These are phyloP conservation scores for Patellifolia procumbens DNA, from an alignment of 179 eudicot genomes.

Conservation along the genomic window DNA sequence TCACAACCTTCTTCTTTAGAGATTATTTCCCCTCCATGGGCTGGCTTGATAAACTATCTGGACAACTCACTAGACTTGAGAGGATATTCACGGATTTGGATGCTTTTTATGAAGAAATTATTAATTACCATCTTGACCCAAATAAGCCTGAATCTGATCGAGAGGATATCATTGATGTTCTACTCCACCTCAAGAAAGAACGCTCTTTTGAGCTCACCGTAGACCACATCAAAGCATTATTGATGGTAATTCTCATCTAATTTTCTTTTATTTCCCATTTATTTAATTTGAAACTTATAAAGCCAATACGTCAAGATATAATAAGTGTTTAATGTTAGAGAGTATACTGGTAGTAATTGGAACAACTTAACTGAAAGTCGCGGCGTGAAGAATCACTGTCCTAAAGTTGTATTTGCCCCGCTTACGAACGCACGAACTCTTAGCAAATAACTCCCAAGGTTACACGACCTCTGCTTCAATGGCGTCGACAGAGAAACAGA, in stretches of 20 bases:
- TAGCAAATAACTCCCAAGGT: too few species aligned
- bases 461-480: too few species aligned
- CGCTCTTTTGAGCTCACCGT: conserved; percentile 8
- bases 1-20: conserved; percentile 6
- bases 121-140: conserved; percentile 15
- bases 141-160: neutral
- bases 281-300: too few species aligned
- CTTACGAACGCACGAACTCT: too few species aligned
- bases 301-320: too few species aligned
- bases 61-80: neutral
- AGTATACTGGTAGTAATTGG: too few species aligned
- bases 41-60: conserved; percentile 19
- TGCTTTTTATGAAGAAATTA: conserved; percentile 29
- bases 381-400: too few species aligned
- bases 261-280: neutral
- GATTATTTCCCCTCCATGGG: conserved; percentile 20
- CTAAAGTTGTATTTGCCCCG: too few species aligned
- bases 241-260: conserved; percentile 1
- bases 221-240: conserved; percentile 26
- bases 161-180: conserved; percentile 21
- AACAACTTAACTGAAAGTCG: too few species aligned
- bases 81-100: conserved; percentile 19
- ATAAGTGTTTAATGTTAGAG: too few species aligned
- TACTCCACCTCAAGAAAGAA: conserved; percentile 19
- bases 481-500: too few species aligned